These are phyloP conservation scores for Paraconiothyrium sp. DNA, from an alignment of 2,329 filamentous ascomycete genomes.

Conservation along the genomic window DNA sequence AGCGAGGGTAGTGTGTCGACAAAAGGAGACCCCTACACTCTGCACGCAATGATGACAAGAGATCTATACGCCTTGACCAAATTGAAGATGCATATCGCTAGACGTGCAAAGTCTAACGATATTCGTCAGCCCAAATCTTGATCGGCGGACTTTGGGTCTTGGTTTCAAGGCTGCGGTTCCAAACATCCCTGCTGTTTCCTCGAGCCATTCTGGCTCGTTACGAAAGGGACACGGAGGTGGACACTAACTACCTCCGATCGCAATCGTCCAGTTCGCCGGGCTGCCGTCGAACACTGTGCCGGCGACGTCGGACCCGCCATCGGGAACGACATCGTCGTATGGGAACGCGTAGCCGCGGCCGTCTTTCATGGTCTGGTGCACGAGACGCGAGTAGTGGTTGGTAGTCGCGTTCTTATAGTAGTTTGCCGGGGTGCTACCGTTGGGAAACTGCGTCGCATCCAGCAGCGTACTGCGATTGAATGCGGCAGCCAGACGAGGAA, in stretches of 20 bases:
- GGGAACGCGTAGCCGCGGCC: slow-evolving; percentile 72
- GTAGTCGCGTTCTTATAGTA: slow-evolving; percentile 52
- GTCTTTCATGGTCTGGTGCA: slow-evolving; percentile 69
- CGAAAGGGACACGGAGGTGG: slow-evolving; percentile 10
- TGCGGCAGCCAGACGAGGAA: slow-evolving; percentile 77
- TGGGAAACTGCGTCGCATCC: slow-evolving; percentile 51
- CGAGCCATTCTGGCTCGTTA: slow-evolving; percentile 1
- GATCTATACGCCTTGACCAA: not conserved
- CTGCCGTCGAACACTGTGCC: slow-evolving; percentile 61
- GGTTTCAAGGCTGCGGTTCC: not conserved
- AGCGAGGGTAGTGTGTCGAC: slow-evolving; percentile 10
- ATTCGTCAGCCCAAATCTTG: not conserved
- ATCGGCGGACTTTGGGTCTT: not conserved
- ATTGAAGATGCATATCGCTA: not conserved
- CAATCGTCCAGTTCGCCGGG: slow-evolving; percentile 58
- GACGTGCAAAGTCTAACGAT: not conserved
- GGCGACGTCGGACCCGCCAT: slow-evolving; percentile 64
- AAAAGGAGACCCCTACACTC: not conserved
- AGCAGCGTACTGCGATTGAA: slow-evolving; percentile 79
- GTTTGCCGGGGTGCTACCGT: slow-evolving; percentile 37
- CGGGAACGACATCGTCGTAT: slow-evolving; percentile 73
- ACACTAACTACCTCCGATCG: slow-evolving; percentile 55
- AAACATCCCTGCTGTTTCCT: not conserved
- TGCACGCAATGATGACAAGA: slow-evolving; percentile 1
- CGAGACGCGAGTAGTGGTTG: slow-evolving; percentile 68